These are phyloP conservation scores for Fusarium secorum DNA, from an alignment of 2,329 filamentous ascomycete species.

Conservation along the genomic window DNA sequence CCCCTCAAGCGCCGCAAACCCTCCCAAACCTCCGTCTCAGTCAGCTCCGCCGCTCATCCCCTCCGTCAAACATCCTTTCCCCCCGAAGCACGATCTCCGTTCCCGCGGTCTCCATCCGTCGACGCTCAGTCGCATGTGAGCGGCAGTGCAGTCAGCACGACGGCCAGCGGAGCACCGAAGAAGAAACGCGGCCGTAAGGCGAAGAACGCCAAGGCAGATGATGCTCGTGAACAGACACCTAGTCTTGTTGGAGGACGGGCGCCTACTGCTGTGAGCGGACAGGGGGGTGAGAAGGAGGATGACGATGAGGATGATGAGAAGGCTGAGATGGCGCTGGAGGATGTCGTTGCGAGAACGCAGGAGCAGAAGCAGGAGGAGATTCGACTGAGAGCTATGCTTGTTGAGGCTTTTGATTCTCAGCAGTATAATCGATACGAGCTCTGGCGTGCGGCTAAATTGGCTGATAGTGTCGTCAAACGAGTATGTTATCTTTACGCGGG, in stretches of 20 bases:
- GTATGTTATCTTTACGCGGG: conserved; percentile 50
- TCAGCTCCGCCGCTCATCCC: conserved; percentile 64
- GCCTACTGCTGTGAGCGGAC: conserved; percentile 55
- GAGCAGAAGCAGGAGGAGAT: conserved; percentile 73
- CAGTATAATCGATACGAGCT: conserved; percentile 76
- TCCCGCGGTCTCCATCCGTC: conserved; percentile 70
- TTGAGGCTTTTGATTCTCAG: conserved; percentile 69
- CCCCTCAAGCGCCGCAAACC: conserved; percentile 74
- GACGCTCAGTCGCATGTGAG: conserved; percentile 68
- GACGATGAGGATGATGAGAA: conserved; percentile 66
- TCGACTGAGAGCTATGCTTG: conserved; percentile 65
- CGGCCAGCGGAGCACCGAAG: conserved; percentile 53
- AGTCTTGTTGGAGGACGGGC: conserved; percentile 53
- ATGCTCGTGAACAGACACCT: conserved; percentile 53
- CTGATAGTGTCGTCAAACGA: conserved; percentile 73
- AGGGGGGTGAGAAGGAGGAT: conserved; percentile 56
- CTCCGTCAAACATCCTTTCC: conserved; percentile 85
- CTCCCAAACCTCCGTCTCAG: conserved; percentile 62
- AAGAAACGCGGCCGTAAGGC: conserved; percentile 70
- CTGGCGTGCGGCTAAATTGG: conserved; percentile 74
- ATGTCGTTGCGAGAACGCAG: conserved; percentile 67
- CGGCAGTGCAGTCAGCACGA: conserved; percentile 64
- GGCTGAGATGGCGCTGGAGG: conserved; percentile 64
- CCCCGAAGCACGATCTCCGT: conserved; percentile 65
- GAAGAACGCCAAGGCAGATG: conserved; percentile 60